Evolutionary conservation across 805 yeast genomes (phyloP).

Genomic region (Sungouiella thailandica): DNA sequence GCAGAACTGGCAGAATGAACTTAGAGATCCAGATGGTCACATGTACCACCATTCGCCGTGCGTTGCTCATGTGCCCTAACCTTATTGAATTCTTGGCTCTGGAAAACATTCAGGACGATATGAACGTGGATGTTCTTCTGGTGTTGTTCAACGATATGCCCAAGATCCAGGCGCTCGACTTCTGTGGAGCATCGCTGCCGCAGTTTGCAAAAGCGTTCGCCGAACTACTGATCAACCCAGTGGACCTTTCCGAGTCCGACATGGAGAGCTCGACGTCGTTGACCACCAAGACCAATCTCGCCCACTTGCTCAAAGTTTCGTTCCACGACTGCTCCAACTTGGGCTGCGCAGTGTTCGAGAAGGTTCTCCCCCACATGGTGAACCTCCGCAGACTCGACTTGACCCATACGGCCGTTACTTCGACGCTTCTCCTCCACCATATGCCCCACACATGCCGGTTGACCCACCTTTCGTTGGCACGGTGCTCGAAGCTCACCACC

Average conservation of each 20-base stretch:
- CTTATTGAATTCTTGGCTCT: conserved; percentile 75
- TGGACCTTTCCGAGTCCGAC: conserved; percentile 2
- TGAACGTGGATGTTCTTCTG: conserved; percentile 55
- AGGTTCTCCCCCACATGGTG: conserved; percentile 52
- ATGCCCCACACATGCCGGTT: conserved; percentile 55
- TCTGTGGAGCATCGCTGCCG: conserved; percentile 79
- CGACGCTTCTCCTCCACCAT: conserved; percentile 46
- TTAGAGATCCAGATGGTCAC: conserved; percentile 90
- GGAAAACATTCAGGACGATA: conserved; percentile 81
- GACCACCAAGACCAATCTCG: conserved; percentile 1
- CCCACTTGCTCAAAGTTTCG: conserved; percentile 46
- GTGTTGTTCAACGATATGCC: conserved; percentile 50
- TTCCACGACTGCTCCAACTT: conserved; percentile 87
- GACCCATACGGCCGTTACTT: conserved; percentile 73
- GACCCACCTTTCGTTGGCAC: conserved; percentile 64
- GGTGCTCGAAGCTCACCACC: conserved; percentile 60
- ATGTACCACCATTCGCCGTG: conserved; percentile 58
- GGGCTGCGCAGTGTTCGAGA: conserved; percentile 49
- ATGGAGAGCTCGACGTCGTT: conserved; percentile 3
- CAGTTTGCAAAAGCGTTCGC: conserved; percentile 58
- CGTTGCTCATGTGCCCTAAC: conserved; percentile 59
- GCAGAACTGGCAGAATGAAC: conserved; percentile 86
- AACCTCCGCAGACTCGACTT: conserved; percentile 67
- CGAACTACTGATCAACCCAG: conserved; percentile 23
- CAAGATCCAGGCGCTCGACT: conserved; percentile 66